A percentile compares a stretch with the other conserved stretches of the same genome.
Conservation (phyloP, 192 early-diverging fungal genomes). For the Backusella parvicylindrica region DNA sequence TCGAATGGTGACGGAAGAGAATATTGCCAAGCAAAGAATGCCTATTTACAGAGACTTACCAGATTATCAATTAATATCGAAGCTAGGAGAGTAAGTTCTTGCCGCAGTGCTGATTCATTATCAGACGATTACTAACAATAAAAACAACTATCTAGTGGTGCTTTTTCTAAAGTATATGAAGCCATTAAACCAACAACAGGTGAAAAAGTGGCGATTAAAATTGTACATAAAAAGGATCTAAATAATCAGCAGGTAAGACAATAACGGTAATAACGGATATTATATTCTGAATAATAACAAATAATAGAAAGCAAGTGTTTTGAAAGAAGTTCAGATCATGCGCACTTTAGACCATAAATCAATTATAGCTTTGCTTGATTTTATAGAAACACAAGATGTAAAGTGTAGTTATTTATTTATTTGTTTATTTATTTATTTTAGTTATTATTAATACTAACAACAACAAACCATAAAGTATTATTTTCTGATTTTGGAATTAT, state of each 20-base stretch:
- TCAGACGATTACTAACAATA: too few species aligned
- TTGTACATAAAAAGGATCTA: slow-evolving; percentile 75
- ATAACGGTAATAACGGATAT: not conserved
- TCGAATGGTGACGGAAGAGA: slow-evolving; percentile 12
- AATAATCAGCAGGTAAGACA: slow-evolving; percentile 61
- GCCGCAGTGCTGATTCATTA: too few species aligned
- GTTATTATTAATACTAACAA: not conserved
- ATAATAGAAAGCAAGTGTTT: slow-evolving; percentile 67
- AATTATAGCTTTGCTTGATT: slow-evolving; percentile 70
- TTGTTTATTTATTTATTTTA: not conserved
- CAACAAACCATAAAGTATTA: slow-evolving; percentile 44
- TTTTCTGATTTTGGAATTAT: slow-evolving; percentile 78
- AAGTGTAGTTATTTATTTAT: not conserved
- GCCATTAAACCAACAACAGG: slow-evolving; percentile 57
- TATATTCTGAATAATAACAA: not conserved
- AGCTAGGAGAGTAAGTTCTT: slow-evolving; percentile 70
- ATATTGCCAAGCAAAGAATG: slow-evolving; percentile 9
- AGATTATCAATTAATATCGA: slow-evolving; percentile 49
- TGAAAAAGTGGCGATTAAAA: slow-evolving; percentile 80
- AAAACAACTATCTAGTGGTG: too few species aligned
- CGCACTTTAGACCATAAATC: slow-evolving; percentile 72
- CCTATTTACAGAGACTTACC: slow-evolving; percentile 56
- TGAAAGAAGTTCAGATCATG: slow-evolving; percentile 87
- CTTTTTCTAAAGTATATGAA: slow-evolving; percentile 82
- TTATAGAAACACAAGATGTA: slow-evolving; percentile 65